Conservation (phyloP, 345 rosid genomes). For the Trapa incisa region DNA sequence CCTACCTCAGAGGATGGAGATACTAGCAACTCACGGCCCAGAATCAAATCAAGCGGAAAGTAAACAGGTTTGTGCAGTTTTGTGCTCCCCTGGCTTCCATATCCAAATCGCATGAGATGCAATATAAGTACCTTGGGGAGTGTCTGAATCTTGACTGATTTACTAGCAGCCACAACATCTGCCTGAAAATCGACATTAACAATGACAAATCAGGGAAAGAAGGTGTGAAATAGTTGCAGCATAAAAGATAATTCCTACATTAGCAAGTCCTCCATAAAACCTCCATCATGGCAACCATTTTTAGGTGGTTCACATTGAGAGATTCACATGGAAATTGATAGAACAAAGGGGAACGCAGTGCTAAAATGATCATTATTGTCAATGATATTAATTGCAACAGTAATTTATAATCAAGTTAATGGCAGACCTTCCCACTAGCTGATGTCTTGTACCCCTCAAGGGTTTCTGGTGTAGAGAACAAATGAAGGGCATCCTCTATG, state of each 20-base stretch:
- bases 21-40: constrained; percentile 56
- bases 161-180: constrained; percentile 70
- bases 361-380: not conserved
- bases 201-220: not conserved
- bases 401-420: not conserved
- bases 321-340: not conserved
- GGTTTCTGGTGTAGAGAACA: constrained; percentile 66
- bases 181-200: constrained; percentile 31
- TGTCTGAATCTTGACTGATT: constrained; percentile 64
- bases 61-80: constrained; percentile 71
- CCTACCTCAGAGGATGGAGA: constrained; percentile 58
- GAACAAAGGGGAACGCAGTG: not conserved
- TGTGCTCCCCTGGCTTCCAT: constrained; percentile 86
- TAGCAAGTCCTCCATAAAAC: not conserved
- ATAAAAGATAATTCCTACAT: not conserved
- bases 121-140: constrained; percentile 83
- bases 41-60: constrained; percentile 69
- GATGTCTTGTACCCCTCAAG: constrained; percentile 83
- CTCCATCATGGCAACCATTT: not conserved
- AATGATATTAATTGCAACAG: not conserved
- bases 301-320: not conserved
- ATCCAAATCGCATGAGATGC: constrained; percentile 88
- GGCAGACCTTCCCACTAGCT: constrained; percentile 59
- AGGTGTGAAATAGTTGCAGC: not conserved
- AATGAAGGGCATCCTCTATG: constrained; percentile 75